A percentile compares a stretch with the other conserved stretches of the same genome.
These are phyloP conservation scores for Sphaerosporella brunnea DNA, from an alignment of 495 filamentous ascomycete genomes.

Conservation along the genomic window DNA sequence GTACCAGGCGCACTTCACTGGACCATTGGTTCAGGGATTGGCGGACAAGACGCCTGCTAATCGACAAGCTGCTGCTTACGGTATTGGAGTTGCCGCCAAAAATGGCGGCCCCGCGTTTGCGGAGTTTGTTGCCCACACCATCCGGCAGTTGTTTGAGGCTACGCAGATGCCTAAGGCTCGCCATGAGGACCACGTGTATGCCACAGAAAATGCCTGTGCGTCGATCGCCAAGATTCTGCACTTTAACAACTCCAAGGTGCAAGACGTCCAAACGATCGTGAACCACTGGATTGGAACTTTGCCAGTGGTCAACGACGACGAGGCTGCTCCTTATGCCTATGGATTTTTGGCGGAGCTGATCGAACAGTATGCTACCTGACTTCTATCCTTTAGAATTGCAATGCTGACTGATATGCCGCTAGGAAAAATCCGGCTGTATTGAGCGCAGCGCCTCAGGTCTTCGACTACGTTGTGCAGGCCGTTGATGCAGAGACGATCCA, in stretches of 20 bases:
- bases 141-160: constrained; percentile 68
- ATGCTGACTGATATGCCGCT: neutral
- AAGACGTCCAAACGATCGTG: constrained; percentile 52
- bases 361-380: constrained; percentile 57
- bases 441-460: constrained; percentile 54
- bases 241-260: constrained; percentile 59
- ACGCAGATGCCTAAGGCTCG: constrained; percentile 63
- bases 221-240: constrained; percentile 93
- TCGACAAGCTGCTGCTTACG: constrained; percentile 90
- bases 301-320: constrained; percentile 86
- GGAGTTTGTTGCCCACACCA: constrained; percentile 51
- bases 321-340: constrained; percentile 93
- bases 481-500: constrained; percentile 80
- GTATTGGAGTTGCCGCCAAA: constrained; percentile 87
- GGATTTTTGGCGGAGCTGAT: constrained; percentile 80
- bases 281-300: constrained; percentile 73
- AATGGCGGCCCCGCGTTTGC: constrained; percentile 74
- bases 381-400: neutral
- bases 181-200: constrained; percentile 86
- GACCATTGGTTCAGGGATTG: constrained; percentile 68
- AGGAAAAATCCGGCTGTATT: constrained; percentile 80
- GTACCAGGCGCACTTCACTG: constrained; percentile 67
- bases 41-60: constrained; percentile 73
- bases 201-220: constrained; percentile 92
- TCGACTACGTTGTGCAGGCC: constrained; percentile 66